Evolutionary conservation across 768 basidiomycete species (phyloP).

Genomic region (Asterophora parasitica): DNA sequence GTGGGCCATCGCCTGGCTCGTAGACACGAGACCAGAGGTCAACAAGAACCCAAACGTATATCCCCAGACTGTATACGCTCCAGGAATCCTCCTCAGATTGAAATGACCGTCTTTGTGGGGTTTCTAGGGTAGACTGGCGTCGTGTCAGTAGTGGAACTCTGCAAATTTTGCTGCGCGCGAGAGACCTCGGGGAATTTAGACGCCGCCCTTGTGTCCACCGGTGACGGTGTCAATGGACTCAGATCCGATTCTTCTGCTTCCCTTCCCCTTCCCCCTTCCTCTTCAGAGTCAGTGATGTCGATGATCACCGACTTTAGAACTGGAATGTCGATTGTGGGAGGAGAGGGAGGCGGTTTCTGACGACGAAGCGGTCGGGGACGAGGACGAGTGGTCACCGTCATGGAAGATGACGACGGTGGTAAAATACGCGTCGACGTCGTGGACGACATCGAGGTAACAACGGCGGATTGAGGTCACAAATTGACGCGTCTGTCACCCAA

Average conservation of each 20-base stretch:
- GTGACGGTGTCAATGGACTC: conserved; percentile 15
- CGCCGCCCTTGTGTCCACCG: conserved; percentile 1
- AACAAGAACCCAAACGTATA: conserved; percentile 51
- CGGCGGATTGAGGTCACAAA: background rate
- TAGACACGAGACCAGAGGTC: conserved; percentile 33
- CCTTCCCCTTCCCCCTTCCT: too few species aligned
- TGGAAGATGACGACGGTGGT: conserved; percentile 1
- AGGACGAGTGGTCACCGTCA: background rate
- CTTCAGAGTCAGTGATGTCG: conserved; percentile 3
- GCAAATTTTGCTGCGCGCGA: background rate
- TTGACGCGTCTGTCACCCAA: conserved; percentile 8
- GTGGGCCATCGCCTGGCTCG: conserved; percentile 21
- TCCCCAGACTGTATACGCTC: conserved; percentile 26
- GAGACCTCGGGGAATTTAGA: background rate
- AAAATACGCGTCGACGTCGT: conserved; percentile 6
- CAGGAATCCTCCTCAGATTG: conserved; percentile 11
- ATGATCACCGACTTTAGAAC: background rate
- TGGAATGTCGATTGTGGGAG: conserved; percentile 4
- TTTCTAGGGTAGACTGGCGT: background rate
- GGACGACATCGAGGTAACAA: conserved; percentile 7
- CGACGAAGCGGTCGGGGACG: conserved; percentile 5
- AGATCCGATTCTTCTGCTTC: conserved; percentile 7
- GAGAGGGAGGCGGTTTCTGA: background rate
- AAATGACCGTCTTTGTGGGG: conserved; percentile 4
- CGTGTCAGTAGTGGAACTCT: background rate